phyloP scores from a whole-genome alignment of 2,329 filamentous ascomycete species.

The Macrophomina tecta region DNA sequence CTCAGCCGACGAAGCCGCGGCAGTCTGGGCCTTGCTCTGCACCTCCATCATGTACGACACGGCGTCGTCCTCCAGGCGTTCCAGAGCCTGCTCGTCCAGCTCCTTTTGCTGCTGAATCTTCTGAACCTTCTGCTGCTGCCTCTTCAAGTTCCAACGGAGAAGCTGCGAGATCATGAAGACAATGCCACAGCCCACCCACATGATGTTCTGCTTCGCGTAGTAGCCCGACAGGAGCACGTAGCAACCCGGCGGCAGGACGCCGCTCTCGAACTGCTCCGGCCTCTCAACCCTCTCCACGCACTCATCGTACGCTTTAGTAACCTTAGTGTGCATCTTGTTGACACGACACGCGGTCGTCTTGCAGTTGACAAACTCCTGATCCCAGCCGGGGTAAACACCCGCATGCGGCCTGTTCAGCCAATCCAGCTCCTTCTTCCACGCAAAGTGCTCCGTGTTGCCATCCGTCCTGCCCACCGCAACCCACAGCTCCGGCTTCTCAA shows the following conservation, averaged over 20 bases:
- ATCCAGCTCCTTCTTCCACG: conserved; percentile 21
- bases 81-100: conserved; percentile 26
- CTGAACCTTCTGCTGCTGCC: conserved; percentile 24
- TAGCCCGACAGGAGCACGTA: conserved; percentile 4
- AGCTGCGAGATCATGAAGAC: not conserved
- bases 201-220: conserved; percentile 22
- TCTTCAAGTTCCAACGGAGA: conserved; percentile 16
- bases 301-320: conserved; percentile 20
- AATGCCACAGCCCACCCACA: conserved; percentile 16
- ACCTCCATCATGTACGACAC: conserved; percentile 21
- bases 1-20: not conserved
- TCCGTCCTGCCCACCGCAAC: not conserved
- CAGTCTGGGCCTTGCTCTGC: conserved; percentile 12
- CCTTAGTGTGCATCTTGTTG: conserved; percentile 25
- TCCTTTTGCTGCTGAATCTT: conserved; percentile 28
- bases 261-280: conserved; percentile 13
- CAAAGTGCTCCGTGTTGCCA: conserved; percentile 16
- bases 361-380: conserved; percentile 24
- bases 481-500: conserved; percentile 16
- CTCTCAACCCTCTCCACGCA: conserved; percentile 12
- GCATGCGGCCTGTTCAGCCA: conserved; percentile 21
- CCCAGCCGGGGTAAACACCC: conserved; percentile 21
- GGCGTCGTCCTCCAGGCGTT: conserved; percentile 25
- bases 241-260: conserved; percentile 17
- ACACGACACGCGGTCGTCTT: conserved; percentile 27